Percentiles rank a stretch among this genome's conserved stretches.
These are phyloP conservation scores for Phytophthora citrophthora DNA, from an alignment of 352 stramenopile genomes.

Conservation along the genomic window DNA sequence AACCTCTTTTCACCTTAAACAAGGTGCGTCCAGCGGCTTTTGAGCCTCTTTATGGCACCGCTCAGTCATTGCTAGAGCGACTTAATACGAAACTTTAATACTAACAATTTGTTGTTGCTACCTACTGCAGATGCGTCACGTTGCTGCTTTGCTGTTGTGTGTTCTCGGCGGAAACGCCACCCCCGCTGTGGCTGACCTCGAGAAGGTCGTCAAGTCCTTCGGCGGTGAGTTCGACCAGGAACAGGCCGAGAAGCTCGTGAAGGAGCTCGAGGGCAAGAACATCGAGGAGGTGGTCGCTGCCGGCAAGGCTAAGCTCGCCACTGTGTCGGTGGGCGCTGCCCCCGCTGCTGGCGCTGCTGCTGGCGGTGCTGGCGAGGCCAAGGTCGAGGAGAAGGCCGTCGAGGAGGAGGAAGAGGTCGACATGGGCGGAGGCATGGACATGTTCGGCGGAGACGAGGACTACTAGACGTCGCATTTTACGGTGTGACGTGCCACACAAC, in stretches of 20 bases:
- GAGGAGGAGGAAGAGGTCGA: slow-evolving; percentile 86
- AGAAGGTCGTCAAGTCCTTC: slow-evolving; percentile 87
- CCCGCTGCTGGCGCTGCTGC: slow-evolving; percentile 44
- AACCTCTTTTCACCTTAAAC: slow-evolving; percentile 91
- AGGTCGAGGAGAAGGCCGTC: slow-evolving; percentile 68
- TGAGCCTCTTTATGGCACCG: too few species aligned
- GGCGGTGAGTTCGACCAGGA: slow-evolving; percentile 81
- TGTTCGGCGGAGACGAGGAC: slow-evolving; percentile 84
- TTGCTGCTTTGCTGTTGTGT: slow-evolving; percentile 92
- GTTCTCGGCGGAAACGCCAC: slow-evolving; percentile 86
- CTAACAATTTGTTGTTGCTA: slow-evolving; percentile 5
- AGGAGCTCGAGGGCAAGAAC: slow-evolving; percentile 91
- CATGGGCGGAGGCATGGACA: slow-evolving; percentile 84
- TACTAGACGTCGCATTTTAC: slow-evolving; percentile 59
- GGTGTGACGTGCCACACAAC: slow-evolving; percentile 5
- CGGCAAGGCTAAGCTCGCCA: slow-evolving; percentile 86
- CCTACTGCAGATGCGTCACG: slow-evolving; percentile 86
- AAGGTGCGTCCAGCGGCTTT: slow-evolving; percentile 63
- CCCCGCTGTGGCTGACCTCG: slow-evolving; percentile 77
- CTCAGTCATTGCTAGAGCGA: neutral
- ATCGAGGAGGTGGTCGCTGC: slow-evolving; percentile 87
- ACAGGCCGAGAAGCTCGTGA: slow-evolving; percentile 82
- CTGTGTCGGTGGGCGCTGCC: slow-evolving; percentile 74
- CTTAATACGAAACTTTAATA: neutral
- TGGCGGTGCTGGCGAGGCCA: slow-evolving; percentile 49